phyloP scores from a whole-genome alignment of 2,329 filamentous ascomycete genomes.

The Ilyonectria sp. region DNA sequence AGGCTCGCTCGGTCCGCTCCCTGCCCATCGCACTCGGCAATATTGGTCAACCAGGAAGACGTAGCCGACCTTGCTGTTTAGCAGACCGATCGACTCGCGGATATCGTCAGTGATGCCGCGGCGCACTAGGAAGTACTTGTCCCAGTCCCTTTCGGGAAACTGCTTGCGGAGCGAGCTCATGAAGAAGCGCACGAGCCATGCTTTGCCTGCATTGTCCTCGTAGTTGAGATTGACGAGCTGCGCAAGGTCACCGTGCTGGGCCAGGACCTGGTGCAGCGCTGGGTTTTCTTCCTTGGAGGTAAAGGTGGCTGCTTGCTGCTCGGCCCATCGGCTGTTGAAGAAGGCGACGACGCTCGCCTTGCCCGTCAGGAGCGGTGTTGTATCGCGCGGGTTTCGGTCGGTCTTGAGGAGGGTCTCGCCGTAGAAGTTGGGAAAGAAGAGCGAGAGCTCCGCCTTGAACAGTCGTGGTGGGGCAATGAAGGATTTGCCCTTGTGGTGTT shows the following conservation, averaged over 20 bases:
- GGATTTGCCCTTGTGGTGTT: slow-evolving; percentile 88
- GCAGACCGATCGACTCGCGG: slow-evolving; percentile 75
- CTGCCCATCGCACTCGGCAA: slow-evolving; percentile 95
- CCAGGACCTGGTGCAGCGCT: slow-evolving; percentile 75
- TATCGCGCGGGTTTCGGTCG: slow-evolving; percentile 70
- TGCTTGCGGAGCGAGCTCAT: slow-evolving; percentile 66
- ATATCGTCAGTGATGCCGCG: slow-evolving; percentile 73
- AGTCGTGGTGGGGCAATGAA: slow-evolving; percentile 89
- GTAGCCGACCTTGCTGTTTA: slow-evolving; percentile 95
- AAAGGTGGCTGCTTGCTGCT: slow-evolving; percentile 84
- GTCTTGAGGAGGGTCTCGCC: slow-evolving; percentile 81
- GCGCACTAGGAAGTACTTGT: slow-evolving; percentile 73
- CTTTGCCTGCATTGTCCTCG: slow-evolving; percentile 83
- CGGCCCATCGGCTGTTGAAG: slow-evolving; percentile 89
- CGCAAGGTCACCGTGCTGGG: slow-evolving; percentile 65
- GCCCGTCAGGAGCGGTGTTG: slow-evolving; percentile 81
- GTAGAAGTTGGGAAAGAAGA: slow-evolving; percentile 94
- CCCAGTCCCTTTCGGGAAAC: slow-evolving; percentile 68
- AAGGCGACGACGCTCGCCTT: slow-evolving; percentile 85
- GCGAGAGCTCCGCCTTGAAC: slow-evolving; percentile 84
- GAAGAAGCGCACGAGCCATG: slow-evolving; percentile 71
- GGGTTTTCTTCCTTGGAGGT: slow-evolving; percentile 77
- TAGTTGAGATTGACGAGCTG: slow-evolving; percentile 92
- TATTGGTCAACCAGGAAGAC: slow-evolving; percentile 90
- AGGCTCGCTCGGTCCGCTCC: slow-evolving; percentile 78